Evolutionary conservation across 2,329 filamentous ascomycete genomes (phyloP).

Genomic region (Botrytis sinoallii): DNA sequence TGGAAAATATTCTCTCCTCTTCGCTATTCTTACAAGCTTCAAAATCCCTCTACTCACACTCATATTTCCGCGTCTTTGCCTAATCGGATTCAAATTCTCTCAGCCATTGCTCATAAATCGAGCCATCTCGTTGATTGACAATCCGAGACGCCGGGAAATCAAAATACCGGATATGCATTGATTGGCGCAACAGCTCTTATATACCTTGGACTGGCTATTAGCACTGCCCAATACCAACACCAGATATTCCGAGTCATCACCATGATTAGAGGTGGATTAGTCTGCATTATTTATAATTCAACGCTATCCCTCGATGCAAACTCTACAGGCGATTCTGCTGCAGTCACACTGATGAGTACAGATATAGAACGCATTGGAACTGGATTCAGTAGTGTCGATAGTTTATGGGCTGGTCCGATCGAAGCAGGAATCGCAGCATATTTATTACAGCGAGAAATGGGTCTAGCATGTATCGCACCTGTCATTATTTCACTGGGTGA

Average conservation of each 20-base stretch:
- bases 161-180: conserved; percentile 19
- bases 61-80: conserved; percentile 24
- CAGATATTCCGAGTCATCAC: conserved; percentile 27
- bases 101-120: conserved; percentile 23
- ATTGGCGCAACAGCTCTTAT: conserved; percentile 22
- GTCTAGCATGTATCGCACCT: conserved; percentile 18
- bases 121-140: conserved; percentile 12
- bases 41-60: conserved; percentile 19
- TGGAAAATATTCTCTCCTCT: conserved; percentile 1
- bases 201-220: conserved; percentile 22
- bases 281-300: conserved; percentile 32
- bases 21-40: not conserved
- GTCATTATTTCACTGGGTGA: conserved; percentile 21
- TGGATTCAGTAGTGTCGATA: conserved; percentile 35
- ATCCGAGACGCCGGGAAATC: not conserved
- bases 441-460: conserved; percentile 38
- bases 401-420: conserved; percentile 41
- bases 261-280: conserved; percentile 30
- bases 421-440: conserved; percentile 41
- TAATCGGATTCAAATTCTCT: conserved; percentile 23
- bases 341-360: conserved; percentile 45
- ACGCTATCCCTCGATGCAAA: conserved; percentile 30
- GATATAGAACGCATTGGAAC: conserved; percentile 36
- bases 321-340: conserved; percentile 25
- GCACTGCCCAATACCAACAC: conserved; percentile 26